These are phyloP conservation scores for Exsudoporus frostii DNA, from an alignment of 768 basidiomycete species.

Conservation along the genomic window DNA sequence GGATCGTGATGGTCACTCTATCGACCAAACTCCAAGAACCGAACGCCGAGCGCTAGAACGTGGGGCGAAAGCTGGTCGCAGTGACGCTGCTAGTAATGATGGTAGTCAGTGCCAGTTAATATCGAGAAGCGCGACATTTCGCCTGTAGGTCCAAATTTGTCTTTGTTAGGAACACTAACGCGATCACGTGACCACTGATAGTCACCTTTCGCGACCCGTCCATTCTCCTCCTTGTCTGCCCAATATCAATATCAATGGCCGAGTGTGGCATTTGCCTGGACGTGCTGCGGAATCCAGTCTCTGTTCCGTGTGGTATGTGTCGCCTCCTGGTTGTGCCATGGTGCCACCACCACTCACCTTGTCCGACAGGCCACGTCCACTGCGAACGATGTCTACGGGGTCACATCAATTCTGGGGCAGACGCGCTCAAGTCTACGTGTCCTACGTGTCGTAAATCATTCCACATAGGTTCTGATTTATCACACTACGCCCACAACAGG, in stretches of 20 bases:
- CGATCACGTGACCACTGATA: constrained; percentile 26
- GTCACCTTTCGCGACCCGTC: neutral
- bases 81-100: constrained; percentile 7
- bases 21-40: constrained; percentile 15
- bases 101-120: constrained; percentile 1
- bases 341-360: constrained; percentile 4
- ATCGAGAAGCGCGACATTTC: neutral
- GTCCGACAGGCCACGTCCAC: constrained; percentile 56
- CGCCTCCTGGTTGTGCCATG: neutral
- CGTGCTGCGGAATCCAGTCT: constrained; percentile 50
- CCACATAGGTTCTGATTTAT: constrained; percentile 45
- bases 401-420: constrained; percentile 25
- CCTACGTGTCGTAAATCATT: constrained; percentile 57
- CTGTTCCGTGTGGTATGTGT: constrained; percentile 59
- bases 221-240: too few relatives aligned
- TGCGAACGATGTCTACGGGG: constrained; percentile 57
- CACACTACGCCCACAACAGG: too few relatives aligned
- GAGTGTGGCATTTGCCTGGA: constrained; percentile 64
- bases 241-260: constrained; percentile 34
- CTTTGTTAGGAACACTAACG: constrained; percentile 19
- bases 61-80: constrained; percentile 8
- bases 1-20: constrained; percentile 23
- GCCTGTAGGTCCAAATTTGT: constrained; percentile 20
- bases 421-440: constrained; percentile 46
- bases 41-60: constrained; percentile 1